Conservation (phyloP, 805 yeast genomes). For the Nakazawaea molendinolei region DNA sequence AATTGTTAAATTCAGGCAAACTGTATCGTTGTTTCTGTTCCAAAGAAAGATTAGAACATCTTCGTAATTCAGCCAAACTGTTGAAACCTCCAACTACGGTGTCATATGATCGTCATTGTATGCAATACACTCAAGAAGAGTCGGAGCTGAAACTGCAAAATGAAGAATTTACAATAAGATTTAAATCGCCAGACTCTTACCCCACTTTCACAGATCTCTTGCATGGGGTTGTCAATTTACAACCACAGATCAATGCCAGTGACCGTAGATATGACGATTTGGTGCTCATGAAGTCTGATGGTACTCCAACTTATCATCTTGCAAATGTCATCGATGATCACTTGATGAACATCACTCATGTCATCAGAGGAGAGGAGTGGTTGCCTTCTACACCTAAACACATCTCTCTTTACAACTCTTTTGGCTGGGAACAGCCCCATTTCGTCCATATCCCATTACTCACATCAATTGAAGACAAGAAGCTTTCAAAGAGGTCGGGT, state of each 20-base stretch:
- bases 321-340: constrained; percentile 96
- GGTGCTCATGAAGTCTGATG: constrained; percentile 86
- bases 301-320: constrained; percentile 92
- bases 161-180: constrained; percentile 53
- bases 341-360: constrained; percentile 88
- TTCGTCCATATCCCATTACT: constrained; percentile 88
- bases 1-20: constrained; percentile 51
- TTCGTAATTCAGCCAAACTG: constrained; percentile 67
- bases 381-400: constrained; percentile 94
- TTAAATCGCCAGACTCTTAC: constrained; percentile 68
- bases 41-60: constrained; percentile 61
- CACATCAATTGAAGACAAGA: constrained; percentile 66
- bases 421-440: constrained; percentile 78
- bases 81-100: constrained; percentile 86
- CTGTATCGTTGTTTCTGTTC: constrained; percentile 89
- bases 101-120: constrained; percentile 83
- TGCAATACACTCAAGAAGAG: constrained; percentile 32
- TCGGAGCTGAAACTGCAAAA: constrained; percentile 28
- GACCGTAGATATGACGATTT: constrained; percentile 87
- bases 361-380: constrained; percentile 98
- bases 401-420: constrained; percentile 75
- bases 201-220: constrained; percentile 65
- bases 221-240: constrained; percentile 71
- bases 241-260: constrained; percentile 64
- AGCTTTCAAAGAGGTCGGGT: constrained; percentile 80